A percentile compares a stretch with the other conserved stretches of the same genome.
These are phyloP conservation scores for Penicillium soppii DNA, from an alignment of 495 filamentous ascomycete genomes.

Conservation along the genomic window DNA sequence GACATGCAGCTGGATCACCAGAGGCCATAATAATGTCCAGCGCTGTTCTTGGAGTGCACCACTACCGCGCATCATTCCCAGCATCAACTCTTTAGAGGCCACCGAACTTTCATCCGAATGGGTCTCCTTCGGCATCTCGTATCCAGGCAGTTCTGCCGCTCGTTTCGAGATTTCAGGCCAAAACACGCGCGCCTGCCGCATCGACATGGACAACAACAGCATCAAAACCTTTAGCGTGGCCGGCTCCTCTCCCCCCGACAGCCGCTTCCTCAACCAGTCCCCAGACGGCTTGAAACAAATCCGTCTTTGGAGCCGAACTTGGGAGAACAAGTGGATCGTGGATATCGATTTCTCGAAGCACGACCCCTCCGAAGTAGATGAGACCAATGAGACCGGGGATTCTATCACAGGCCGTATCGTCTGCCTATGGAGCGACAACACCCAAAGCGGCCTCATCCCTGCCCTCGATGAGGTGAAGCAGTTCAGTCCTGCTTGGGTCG, in stretches of 20 bases:
- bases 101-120: slow-evolving; percentile 49
- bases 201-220: slow-evolving; percentile 40
- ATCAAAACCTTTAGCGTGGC: slow-evolving; percentile 61
- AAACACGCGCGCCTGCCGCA: slow-evolving; percentile 67
- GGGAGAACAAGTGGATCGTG: slow-evolving; percentile 73
- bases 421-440: slow-evolving; percentile 89
- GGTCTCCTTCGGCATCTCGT: slow-evolving; percentile 63
- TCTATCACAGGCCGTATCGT: slow-evolving; percentile 64
- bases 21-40: slow-evolving; percentile 6
- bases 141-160: slow-evolving; percentile 36
- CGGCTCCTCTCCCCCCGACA: slow-evolving; percentile 46
- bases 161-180: slow-evolving; percentile 58
- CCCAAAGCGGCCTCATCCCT: slow-evolving; percentile 68
- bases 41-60: slow-evolving; percentile 74
- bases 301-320: slow-evolving; percentile 71
- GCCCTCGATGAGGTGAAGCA: slow-evolving; percentile 79
- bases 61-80: slow-evolving; percentile 52
- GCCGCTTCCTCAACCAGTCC: slow-evolving; percentile 58
- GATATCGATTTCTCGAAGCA: slow-evolving; percentile 64
- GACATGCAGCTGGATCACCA: slow-evolving; percentile 40
- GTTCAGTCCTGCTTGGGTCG: slow-evolving; percentile 78
- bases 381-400: slow-evolving; percentile 28
- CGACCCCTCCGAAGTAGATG: slow-evolving; percentile 21
- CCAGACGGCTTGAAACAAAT: slow-evolving; percentile 54
- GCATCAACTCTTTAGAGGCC: slow-evolving; percentile 24